Evolutionary conservation across 2,329 filamentous ascomycete species (phyloP).

Genomic region (Calonectria leucothoes): DNA sequence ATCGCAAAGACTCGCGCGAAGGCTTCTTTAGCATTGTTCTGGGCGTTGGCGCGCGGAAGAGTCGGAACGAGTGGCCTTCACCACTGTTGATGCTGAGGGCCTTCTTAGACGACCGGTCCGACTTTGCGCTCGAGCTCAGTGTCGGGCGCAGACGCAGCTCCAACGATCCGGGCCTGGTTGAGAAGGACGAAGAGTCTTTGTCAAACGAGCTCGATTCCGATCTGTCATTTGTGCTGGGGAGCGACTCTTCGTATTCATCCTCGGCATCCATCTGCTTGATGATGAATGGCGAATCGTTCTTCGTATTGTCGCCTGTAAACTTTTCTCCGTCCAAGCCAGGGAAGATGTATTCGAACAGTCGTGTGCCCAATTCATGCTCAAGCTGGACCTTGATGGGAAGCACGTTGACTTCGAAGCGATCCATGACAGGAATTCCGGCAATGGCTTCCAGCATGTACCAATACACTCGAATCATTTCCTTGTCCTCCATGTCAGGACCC

Average conservation of each 20-base stretch:
- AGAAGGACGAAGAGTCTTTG: constrained; percentile 61
- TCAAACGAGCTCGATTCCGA: constrained; percentile 53
- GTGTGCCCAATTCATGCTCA: constrained; percentile 91
- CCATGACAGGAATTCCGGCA: constrained; percentile 95
- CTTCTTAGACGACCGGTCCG: constrained; percentile 55
- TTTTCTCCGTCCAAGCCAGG: constrained; percentile 78
- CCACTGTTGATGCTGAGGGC: constrained; percentile 60
- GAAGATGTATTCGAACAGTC: constrained; percentile 97
- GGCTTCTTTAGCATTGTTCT: constrained; percentile 63
- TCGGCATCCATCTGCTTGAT: constrained; percentile 57
- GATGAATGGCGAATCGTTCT: constrained; percentile 71
- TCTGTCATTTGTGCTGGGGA: constrained; percentile 53
- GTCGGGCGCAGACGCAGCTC: constrained; percentile 88
- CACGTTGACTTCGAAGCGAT: constrained; percentile 94
- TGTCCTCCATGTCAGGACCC: constrained; percentile 58
- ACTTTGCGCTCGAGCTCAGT: constrained; percentile 67
- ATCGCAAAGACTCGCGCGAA: constrained; percentile 67
- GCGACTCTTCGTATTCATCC: constrained; percentile 56
- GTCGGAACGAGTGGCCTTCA: constrained; percentile 62
- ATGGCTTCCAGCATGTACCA: constrained; percentile 99
- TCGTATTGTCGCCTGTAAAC: constrained; percentile 53
- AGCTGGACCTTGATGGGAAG: constrained; percentile 95
- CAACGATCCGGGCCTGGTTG: constrained; percentile 77
- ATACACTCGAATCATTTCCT: constrained; percentile 91
- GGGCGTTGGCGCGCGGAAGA: constrained; percentile 60